Evolutionary conservation across 2,329 filamentous ascomycete species (phyloP).

Genomic region (Ophiocordyceps camponoti-floridani): DNA sequence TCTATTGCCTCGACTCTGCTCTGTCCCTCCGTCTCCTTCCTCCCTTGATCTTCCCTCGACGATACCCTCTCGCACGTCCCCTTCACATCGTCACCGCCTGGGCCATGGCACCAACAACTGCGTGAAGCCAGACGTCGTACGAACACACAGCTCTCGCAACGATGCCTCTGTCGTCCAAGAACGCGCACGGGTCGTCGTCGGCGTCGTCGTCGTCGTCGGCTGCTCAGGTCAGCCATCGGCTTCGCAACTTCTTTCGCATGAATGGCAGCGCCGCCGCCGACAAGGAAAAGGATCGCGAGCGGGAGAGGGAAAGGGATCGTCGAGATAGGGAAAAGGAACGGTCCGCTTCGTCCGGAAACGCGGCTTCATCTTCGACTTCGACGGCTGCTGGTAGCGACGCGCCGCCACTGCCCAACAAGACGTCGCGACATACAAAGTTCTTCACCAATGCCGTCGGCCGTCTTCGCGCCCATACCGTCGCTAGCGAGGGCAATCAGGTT

Average conservation of each 20-base stretch:
- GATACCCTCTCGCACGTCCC: not conserved
- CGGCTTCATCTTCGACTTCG: not conserved
- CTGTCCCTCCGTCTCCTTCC: not conserved
- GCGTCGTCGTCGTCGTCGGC: slow-evolving; percentile 11
- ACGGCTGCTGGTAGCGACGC: slow-evolving; percentile 3
- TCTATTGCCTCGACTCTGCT: not conserved
- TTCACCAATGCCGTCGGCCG: slow-evolving; percentile 72
- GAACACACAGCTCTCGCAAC: slow-evolving; percentile 2
- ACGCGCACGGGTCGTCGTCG: slow-evolving; percentile 18
- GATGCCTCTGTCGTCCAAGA: slow-evolving; percentile 35
- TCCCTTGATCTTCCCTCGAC: not conserved
- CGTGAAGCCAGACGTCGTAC: too few species aligned
- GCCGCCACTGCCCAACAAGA: slow-evolving; percentile 23
- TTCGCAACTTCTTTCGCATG: slow-evolving; percentile 57
- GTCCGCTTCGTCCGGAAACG: slow-evolving; percentile 20
- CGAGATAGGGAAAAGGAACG: slow-evolving; percentile 37
- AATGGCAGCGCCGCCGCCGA: slow-evolving; percentile 25
- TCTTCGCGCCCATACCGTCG: slow-evolving; percentile 76
- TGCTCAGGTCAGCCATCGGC: slow-evolving; percentile 47
- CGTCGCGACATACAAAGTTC: slow-evolving; percentile 73
- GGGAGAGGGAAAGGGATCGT: slow-evolving; percentile 16
- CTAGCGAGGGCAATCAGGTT: slow-evolving; percentile 79
- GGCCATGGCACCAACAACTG: not conserved
- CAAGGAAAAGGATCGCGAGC: slow-evolving; percentile 16
- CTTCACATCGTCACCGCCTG: not conserved